These are phyloP conservation scores for Strigomonas galati DNA, from an alignment of 208 protist species.

Conservation along the genomic window DNA sequence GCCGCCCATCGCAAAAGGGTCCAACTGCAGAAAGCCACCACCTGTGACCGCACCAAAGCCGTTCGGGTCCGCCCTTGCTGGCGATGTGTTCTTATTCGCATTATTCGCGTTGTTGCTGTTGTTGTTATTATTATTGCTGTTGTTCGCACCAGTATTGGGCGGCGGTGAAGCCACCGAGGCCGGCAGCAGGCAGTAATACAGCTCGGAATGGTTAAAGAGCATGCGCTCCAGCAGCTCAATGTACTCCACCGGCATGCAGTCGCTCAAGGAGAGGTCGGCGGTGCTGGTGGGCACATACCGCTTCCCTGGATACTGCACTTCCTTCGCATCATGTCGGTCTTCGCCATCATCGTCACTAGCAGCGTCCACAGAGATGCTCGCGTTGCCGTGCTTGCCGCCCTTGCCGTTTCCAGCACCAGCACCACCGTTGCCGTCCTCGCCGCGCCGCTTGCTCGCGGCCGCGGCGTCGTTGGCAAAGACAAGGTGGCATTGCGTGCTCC, in stretches of 20 bases:
- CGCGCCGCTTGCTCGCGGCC: background rate
- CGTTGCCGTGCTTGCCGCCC: conserved; percentile 1
- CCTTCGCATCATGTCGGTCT: background rate
- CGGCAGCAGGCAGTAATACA: conserved; percentile 11
- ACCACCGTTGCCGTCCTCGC: background rate
- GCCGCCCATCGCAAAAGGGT: background rate
- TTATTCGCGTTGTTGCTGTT: background rate
- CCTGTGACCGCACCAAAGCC: background rate
- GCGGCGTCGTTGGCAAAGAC: conserved; percentile 22
- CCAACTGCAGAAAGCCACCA: background rate
- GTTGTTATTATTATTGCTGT: background rate
- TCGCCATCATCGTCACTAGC: background rate
- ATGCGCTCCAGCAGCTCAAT: conserved; percentile 60
- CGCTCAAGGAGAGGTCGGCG: conserved; percentile 32
- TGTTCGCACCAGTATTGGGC: background rate
- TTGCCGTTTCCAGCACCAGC: background rate
- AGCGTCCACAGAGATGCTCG: background rate
- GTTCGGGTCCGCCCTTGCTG: background rate
- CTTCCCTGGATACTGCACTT: conserved; percentile 1
- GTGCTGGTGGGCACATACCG: background rate
- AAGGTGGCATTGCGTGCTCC: conserved; percentile 25
- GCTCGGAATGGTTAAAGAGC: conserved; percentile 43
- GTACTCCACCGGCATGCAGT: conserved; percentile 62
- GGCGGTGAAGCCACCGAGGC: background rate
- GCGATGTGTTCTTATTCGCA: background rate